Evolutionary conservation across 805 yeast species (phyloP).

Genomic region (Kurtzmaniella fragi): DNA sequence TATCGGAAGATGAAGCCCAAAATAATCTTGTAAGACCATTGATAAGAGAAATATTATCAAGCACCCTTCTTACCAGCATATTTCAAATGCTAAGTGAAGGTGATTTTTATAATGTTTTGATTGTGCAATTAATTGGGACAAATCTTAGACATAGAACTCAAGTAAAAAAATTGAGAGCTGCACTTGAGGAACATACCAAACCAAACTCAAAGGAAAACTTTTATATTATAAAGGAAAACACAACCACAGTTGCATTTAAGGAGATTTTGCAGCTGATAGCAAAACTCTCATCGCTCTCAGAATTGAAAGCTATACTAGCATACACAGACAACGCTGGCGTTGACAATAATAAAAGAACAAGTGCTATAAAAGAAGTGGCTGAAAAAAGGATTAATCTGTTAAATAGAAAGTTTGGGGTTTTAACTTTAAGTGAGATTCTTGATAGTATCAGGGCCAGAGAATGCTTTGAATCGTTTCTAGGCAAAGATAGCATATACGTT

Average conservation of each 20-base stretch:
- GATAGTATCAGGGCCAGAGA: neutral
- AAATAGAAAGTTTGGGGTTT: neutral
- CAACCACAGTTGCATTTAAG: neutral
- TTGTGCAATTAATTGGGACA: conserved; percentile 53
- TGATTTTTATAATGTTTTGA: conserved; percentile 68
- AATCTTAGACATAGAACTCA: conserved; percentile 69
- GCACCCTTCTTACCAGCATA: conserved; percentile 45
- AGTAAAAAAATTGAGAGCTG: conserved; percentile 65
- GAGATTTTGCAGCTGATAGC: neutral
- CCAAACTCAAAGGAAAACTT: conserved; percentile 2
- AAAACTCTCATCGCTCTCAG: neutral
- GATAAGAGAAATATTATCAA: conserved; percentile 58
- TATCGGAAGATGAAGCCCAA: conserved; percentile 41
- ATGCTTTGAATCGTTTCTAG: conserved; percentile 32
- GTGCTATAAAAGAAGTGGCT: too few relatives aligned
- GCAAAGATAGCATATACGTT: conserved; percentile 41
- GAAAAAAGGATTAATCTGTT: neutral
- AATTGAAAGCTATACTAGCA: neutral
- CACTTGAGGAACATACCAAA: conserved; percentile 59
- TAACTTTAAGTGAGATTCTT: neutral
- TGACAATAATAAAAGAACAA: too few relatives aligned
- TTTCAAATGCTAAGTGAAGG: conserved; percentile 59
- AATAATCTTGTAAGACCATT: conserved; percentile 48
- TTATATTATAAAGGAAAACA: neutral
- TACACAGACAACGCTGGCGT: conserved; percentile 2